These are phyloP conservation scores for Tylopilus sp. DNA, from an alignment of 1,284 basidiomycete species.

Conservation along the genomic window DNA sequence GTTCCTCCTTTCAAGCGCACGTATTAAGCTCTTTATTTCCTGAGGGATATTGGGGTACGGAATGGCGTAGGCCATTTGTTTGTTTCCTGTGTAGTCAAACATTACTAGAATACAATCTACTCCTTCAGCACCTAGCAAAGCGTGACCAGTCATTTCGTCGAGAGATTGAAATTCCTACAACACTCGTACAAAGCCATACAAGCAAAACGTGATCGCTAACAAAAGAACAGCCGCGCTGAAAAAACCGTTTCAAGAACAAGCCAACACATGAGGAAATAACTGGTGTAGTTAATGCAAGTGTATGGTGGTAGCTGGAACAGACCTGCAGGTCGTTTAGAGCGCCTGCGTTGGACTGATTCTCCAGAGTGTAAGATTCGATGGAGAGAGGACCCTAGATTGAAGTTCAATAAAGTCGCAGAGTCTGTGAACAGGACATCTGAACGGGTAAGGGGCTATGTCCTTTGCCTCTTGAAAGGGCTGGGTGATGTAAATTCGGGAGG, in stretches of 20 bases:
- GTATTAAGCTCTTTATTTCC: slow-evolving; percentile 45
- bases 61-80: slow-evolving; percentile 4
- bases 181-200: neutral
- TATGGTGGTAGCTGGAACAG: neutral
- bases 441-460: neutral
- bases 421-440: neutral
- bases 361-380: neutral
- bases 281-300: neutral
- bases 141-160: neutral
- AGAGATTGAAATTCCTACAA: neutral
- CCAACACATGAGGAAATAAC: neutral
- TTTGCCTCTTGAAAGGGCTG: slow-evolving; percentile 25
- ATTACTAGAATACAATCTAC: slow-evolving; percentile 13
- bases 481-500: neutral
- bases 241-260: neutral
- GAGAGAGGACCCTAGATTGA: neutral
- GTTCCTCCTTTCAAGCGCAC: slow-evolving; percentile 87
- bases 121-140: neutral
- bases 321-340: neutral
- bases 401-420: neutral
- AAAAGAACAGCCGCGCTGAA: neutral
- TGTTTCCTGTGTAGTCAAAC: slow-evolving; percentile 9
- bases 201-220: neutral
- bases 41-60: neutral
- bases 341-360: neutral